Base-by-base conservation (phyloP, 139 green algal genomes). In the Picochlorum sp. region DNA sequence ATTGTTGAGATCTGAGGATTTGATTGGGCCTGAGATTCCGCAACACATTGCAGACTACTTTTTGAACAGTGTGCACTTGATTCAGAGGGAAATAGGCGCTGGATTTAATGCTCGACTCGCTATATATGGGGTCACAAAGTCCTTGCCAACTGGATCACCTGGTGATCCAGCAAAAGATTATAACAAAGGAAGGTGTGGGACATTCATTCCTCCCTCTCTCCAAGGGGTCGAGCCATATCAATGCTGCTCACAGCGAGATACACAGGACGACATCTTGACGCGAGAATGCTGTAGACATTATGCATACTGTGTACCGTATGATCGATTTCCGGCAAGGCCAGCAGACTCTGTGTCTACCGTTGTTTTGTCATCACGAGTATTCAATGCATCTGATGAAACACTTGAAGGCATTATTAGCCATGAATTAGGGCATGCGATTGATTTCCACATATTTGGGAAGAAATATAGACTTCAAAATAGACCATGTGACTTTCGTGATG, bases 231-330 rank as follows among this genome's bases (percentile, higher is more conserved):
- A 52, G 18, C 62, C 62, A 8, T 45, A 23, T 9, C n/a, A 57
- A 20, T 21, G 28, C n/a, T 57, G 51, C 14, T 56, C 34, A n/a
- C 41, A 59, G 28, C 41, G 28, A 7, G 32, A 26, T 68, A 18
- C 49, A 52, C 20, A 44, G 16, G 46, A 63, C n/a, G 56, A 21
- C 41, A 23, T 18, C 0, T 18, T 62, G 18, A 49, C 21, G 15
- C 24, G 47, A 50, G 49, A 61, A 3, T 87, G 73, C 37, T 69
- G 68, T 49, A 30, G 68, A n/a, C 66, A 73, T 62, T 73, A 58
- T 15, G 66, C 66, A 16, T 73, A 47, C 21, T 58, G 37, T 28
- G 57, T 73, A 18, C 66, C 66, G 13, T 73, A 73, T 57, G 37
- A 21, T 34, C 66, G 26, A 34, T 66, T 71, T 47, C 46, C n/a